A percentile compares a stretch with the other conserved stretches of the same genome.
These are phyloP conservation scores for Colletotrichum theobromicola DNA, from an alignment of 2,329 filamentous ascomycete genomes.

Conservation along the genomic window DNA sequence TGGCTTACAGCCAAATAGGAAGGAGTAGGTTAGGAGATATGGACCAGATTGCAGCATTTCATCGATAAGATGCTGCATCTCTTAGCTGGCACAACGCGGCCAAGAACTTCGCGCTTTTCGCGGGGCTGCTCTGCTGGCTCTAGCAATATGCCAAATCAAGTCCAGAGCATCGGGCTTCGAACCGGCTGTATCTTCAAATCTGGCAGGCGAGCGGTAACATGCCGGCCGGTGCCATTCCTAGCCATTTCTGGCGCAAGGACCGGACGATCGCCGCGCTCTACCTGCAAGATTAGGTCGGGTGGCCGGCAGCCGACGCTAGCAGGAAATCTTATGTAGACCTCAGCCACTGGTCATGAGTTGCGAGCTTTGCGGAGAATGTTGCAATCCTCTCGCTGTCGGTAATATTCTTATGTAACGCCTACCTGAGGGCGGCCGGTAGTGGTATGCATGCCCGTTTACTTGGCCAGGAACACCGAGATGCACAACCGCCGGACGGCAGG, in stretches of 20 bases:
- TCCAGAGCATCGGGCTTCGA: not conserved
- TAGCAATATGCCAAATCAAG: not conserved
- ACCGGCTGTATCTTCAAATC: constrained; percentile 5
- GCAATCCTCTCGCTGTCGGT: not conserved
- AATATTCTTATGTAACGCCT: not conserved
- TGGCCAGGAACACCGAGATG: not conserved
- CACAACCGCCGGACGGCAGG: not conserved
- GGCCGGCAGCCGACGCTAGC: not conserved
- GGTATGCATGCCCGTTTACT: not conserved
- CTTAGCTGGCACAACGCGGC: not conserved
- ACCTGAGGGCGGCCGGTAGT: not conserved
- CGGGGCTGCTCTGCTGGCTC: not conserved
- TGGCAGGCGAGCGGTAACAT: not conserved
- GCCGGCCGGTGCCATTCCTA: not conserved
- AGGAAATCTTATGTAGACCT: not conserved
- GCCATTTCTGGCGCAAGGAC: not conserved
- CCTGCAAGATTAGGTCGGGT: not conserved
- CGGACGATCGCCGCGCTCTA: not conserved
- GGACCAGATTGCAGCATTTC: not conserved
- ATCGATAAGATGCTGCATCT: not conserved
- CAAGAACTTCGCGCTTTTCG: not conserved
- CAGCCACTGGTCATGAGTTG: not conserved
- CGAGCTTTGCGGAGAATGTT: not conserved
- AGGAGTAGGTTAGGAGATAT: not conserved
- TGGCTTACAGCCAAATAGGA: constrained; percentile 4